Evolutionary conservation across 768 basidiomycete species (phyloP).

Genomic region (Boletus sp.): DNA sequence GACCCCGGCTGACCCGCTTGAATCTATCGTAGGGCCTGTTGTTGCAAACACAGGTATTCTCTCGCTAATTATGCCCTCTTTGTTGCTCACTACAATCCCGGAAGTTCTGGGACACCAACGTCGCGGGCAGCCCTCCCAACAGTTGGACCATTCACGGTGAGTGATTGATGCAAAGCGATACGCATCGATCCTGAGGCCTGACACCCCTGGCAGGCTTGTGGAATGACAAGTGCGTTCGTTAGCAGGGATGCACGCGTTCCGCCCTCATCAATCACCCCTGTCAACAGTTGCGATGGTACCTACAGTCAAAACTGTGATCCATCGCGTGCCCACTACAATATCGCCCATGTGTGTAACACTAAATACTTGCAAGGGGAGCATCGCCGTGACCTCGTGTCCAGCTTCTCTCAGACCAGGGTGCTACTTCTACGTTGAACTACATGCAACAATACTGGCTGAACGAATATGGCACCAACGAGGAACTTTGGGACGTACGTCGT

Average conservation of each 20-base stretch:
- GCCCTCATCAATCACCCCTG: background rate
- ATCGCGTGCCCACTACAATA: constrained; percentile 42
- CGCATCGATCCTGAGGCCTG: background rate
- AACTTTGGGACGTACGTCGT: constrained; percentile 62
- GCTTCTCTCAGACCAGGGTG: constrained; percentile 58
- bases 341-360: constrained; percentile 34
- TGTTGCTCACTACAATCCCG: background rate
- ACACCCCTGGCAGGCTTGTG: constrained; percentile 47
- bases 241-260: background rate
- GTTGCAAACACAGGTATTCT: constrained; percentile 49
- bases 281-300: constrained; percentile 51
- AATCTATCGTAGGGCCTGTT: constrained; percentile 48
- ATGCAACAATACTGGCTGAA: constrained; percentile 67
- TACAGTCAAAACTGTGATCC: constrained; percentile 36
- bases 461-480: constrained; percentile 52
- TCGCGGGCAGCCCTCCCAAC: constrained; percentile 56
- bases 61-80: background rate
- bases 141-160: constrained; percentile 76
- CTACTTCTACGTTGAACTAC: constrained; percentile 53
- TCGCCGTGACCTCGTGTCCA: constrained; percentile 22
- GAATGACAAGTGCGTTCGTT: constrained; percentile 53
- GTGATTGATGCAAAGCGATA: constrained; percentile 12
- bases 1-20: background rate
- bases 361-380: background rate
- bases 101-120: constrained; percentile 72